Percentiles rank a stretch among this genome's conserved stretches.
phyloP scores from a whole-genome alignment of 1,284 basidiomycete species.

The Tausonia pullulans region DNA sequence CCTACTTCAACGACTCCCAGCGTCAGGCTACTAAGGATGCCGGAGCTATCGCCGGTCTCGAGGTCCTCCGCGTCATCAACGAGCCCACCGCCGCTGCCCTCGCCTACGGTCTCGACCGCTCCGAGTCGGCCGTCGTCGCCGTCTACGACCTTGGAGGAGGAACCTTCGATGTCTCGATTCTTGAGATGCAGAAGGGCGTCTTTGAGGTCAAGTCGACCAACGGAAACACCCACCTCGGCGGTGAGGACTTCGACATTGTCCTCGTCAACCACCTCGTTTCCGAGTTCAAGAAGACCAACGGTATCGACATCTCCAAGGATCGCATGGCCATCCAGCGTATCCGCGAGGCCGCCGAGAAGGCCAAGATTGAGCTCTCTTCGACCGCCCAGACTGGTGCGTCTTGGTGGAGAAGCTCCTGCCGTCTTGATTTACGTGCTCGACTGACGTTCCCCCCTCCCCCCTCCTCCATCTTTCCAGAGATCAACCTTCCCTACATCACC shows the following conservation, averaged over 20 bases:
- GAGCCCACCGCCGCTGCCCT: slow-evolving; percentile 93
- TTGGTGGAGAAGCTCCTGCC: not conserved
- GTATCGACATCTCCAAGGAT: slow-evolving; percentile 70
- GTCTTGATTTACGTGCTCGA: not conserved
- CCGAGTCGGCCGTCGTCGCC: slow-evolving; percentile 81
- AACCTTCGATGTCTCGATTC: slow-evolving; percentile 95
- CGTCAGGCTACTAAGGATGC: slow-evolving; percentile 98
- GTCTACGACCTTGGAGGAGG: slow-evolving; percentile 98
- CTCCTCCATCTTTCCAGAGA: slow-evolving; percentile 41
- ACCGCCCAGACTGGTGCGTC: slow-evolving; percentile 58
- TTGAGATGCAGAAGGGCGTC: slow-evolving; percentile 32
- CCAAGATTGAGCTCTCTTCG: slow-evolving; percentile 94
- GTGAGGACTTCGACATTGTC: slow-evolving; percentile 93
- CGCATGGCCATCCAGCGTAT: slow-evolving; percentile 98
- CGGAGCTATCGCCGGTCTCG: slow-evolving; percentile 89
- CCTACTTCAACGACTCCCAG: slow-evolving; percentile 99
- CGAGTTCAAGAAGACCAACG: slow-evolving; percentile 90
- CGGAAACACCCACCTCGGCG: slow-evolving; percentile 96
- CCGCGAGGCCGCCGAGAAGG: slow-evolving; percentile 97
- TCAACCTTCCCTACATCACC: slow-evolving; percentile 95
- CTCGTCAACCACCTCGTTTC: slow-evolving; percentile 78
- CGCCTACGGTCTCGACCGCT: slow-evolving; percentile 93
- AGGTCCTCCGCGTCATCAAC: slow-evolving; percentile 96
- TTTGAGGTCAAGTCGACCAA: slow-evolving; percentile 84
- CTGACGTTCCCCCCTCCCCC: not conserved